Evolutionary conservation across 2,329 filamentous ascomycete genomes (phyloP).

Genomic region (Leptographium flavum): DNA sequence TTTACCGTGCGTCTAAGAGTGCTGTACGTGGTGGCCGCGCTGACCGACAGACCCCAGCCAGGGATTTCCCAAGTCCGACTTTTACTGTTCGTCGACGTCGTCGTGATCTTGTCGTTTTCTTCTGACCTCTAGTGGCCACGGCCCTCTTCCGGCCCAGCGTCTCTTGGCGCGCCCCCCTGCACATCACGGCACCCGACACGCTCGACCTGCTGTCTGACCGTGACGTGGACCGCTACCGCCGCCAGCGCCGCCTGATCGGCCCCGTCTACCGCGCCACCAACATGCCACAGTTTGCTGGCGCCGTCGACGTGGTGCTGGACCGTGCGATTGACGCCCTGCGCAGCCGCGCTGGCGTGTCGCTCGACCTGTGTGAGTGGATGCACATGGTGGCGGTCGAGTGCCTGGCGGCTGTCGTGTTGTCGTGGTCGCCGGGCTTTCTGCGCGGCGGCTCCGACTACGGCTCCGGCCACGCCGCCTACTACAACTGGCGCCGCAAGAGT

Average conservation of each 20-base stretch:
- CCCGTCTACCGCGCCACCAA: constrained; percentile 30
- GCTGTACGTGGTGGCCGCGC: too few species aligned
- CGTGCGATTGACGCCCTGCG: constrained; percentile 21
- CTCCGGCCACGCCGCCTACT: constrained; percentile 33
- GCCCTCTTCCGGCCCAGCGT: constrained; percentile 27
- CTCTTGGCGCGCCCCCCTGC: constrained; percentile 22
- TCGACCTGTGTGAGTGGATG: constrained; percentile 41
- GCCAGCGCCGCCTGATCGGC: constrained; percentile 34
- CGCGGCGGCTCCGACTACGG: constrained; percentile 28
- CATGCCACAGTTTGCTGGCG: constrained; percentile 25
- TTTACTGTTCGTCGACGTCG: constrained; percentile 27
- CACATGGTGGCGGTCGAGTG: constrained; percentile 39
- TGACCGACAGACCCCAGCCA: constrained; percentile 24
- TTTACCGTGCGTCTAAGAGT: constrained; percentile 26
- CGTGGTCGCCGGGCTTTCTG: constrained; percentile 36
- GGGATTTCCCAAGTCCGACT: constrained; percentile 36
- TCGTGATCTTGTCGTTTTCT: background rate
- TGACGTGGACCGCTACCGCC: constrained; percentile 29
- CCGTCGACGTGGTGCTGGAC: constrained; percentile 26
- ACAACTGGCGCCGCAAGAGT: constrained; percentile 36
- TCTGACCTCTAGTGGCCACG: constrained; percentile 26
- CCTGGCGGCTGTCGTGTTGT: constrained; percentile 32
- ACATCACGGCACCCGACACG: constrained; percentile 23
- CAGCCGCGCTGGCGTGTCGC: constrained; percentile 20
- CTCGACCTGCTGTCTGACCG: constrained; percentile 37